phyloP scores from a whole-genome alignment of 108 stramenopile species.

The Cyclotella sp. region DNA sequence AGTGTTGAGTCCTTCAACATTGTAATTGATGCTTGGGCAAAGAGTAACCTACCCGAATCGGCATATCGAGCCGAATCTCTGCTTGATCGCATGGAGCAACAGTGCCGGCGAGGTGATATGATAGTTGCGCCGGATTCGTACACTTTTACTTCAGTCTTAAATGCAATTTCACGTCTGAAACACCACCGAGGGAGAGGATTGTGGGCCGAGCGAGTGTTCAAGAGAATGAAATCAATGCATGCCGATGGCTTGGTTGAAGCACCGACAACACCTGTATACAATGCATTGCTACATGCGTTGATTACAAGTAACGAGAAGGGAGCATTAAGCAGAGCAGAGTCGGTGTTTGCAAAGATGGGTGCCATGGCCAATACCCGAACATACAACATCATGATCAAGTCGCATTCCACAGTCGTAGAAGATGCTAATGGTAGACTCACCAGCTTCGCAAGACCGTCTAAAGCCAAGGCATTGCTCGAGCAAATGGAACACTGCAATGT shows the following conservation, averaged over 20 bases:
- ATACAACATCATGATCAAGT: constrained; percentile 37
- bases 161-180: constrained; percentile 26
- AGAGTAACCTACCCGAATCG: constrained; percentile 55
- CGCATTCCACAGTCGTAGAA: constrained; percentile 8
- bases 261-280: constrained; percentile 33
- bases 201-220: constrained; percentile 28
- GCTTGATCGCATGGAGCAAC: constrained; percentile 59
- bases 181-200: neutral
- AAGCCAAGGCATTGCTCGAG: neutral
- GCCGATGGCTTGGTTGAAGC: constrained; percentile 19
- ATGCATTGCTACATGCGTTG: constrained; percentile 33
- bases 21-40: constrained; percentile 64
- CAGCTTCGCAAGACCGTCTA: neutral
- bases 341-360: constrained; percentile 29
- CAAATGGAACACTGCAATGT: constrained; percentile 13
- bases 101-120: constrained; percentile 12
- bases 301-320: constrained; percentile 15
- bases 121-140: constrained; percentile 21
- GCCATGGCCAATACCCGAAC: constrained; percentile 26
- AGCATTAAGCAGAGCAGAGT: constrained; percentile 9
- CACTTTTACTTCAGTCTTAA: constrained; percentile 20
- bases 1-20: constrained; percentile 62
- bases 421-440: neutral
- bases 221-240: constrained; percentile 27
- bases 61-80: constrained; percentile 62